Base-by-base conservation (phyloP, 768 basidiomycete genomes). In the Leucosporidium creatinivorum region DNA sequence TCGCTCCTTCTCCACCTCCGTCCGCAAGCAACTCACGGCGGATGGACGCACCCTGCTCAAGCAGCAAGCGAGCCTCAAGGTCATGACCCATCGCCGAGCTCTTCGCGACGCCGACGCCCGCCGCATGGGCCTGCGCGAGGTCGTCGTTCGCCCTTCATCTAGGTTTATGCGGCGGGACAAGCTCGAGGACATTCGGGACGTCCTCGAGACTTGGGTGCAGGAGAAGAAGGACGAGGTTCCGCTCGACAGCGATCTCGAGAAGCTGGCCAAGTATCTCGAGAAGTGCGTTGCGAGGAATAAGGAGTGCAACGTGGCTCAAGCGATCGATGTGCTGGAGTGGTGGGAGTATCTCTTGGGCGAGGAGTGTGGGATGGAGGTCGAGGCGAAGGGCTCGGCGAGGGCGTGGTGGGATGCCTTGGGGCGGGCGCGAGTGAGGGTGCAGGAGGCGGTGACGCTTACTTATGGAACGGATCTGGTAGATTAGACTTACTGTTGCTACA, bases 161-260 rank as follows among this genome's bases (percentile, higher is more conserved):
- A 79, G 23, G 81, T 81, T 89, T 57, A 83, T 85, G 63, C 84
- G 84, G 66, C 83, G 87, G 61, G 83, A 82, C 18, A 85, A 88
- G 73, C 83, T 85, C 26, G 83, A 83, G 30, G 90, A 92, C 68
- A 83, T 97, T 19, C 85, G 90, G 77, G 78, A 78, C 7, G 81
- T 87, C 26, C 82, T 97, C 50, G 86, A 86, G 70, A 76, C 80
- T 47, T 97, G 93, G 93, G 85, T 97, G 12, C 80, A 83, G 55
- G 78, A 81, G 1, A 87, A 88, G 67, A 78, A 78, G 58, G 81
- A 83, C 55, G 81, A 81, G 72, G 82, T 81, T n/a, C 92, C 92
- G 50, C 85, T 86, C 67, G 79, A 80, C 70, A 84, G 82, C 76
- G 93, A 96, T 72, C 81, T 91, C 2, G 85, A 86, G 28, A 87